Conservation (phyloP, 345 rosid species). For the Eucalyptus pauciflora region DNA sequence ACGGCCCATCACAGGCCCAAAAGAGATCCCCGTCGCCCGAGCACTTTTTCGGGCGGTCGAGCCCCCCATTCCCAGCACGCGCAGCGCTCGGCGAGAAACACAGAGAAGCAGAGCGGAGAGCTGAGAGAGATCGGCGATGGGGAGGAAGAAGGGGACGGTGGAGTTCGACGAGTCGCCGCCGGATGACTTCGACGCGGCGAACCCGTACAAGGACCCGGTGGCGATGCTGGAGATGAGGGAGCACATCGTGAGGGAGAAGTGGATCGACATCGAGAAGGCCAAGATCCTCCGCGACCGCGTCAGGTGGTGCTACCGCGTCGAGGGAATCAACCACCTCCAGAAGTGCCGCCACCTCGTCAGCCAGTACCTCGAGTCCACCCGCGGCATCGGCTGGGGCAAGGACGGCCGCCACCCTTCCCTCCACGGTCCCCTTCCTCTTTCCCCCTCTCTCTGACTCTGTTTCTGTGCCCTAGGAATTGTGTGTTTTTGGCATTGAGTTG, state of each 20-base stretch:
- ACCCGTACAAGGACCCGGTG: constrained; percentile 97
- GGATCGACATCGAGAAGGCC: constrained; percentile 98
- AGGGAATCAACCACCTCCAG: constrained; percentile 94
- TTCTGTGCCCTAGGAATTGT: neutral
- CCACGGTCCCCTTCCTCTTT: constrained; percentile 44
- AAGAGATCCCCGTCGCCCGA: neutral
- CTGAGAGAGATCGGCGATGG: constrained; percentile 31
- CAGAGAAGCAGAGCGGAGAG: neutral
- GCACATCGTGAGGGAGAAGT: constrained; percentile 89
- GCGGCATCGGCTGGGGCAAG: constrained; percentile 99
- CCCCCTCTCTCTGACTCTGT: neutral
- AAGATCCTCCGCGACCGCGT: constrained; percentile 89
- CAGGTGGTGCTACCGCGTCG: constrained; percentile 95
- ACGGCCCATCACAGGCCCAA: neutral
- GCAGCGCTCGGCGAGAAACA: neutral
- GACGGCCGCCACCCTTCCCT: constrained; percentile 88
- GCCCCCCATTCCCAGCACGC: neutral
- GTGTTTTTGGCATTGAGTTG: neutral
- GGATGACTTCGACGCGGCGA: constrained; percentile 76
- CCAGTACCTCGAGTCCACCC: constrained; percentile 92
- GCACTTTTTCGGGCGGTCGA: neutral
- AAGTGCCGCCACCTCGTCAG: constrained; percentile 92
- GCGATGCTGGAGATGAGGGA: constrained; percentile 98
- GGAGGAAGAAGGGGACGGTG: constrained; percentile 74
- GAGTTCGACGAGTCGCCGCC: constrained; percentile 99